Conservation (phyloP, 805 yeast species). For the Candida tibetensis region DNA sequence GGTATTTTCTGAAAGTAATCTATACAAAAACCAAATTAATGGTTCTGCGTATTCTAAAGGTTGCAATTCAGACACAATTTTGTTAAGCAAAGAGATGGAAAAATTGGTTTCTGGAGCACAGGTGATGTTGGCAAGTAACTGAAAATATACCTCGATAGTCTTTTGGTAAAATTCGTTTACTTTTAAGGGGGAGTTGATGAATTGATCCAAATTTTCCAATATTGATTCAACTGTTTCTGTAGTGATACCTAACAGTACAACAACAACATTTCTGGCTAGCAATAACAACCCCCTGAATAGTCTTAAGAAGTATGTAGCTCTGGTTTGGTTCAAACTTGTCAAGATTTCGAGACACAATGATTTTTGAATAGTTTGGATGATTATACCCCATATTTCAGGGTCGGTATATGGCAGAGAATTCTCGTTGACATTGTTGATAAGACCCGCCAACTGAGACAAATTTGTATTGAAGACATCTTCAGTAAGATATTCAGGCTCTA, state of each 20-base stretch:
- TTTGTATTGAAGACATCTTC: not conserved
- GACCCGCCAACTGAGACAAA: not conserved
- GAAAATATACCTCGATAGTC: conserved; percentile 18
- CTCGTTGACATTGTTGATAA: not conserved
- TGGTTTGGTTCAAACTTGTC: not conserved
- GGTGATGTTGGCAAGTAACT: conserved; percentile 22
- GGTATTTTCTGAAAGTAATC: not conserved
- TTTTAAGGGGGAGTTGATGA: conserved; percentile 4
- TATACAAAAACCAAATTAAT: not conserved
- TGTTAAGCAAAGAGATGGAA: not conserved
- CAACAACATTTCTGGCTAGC: conserved; percentile 48
- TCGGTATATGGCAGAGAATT: not conserved
- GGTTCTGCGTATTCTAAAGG: not conserved
- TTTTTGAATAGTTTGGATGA: not conserved
- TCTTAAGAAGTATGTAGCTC: conserved; percentile 20
- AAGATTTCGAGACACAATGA: not conserved
- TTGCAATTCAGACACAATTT: not conserved
- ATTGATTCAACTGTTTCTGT: conserved; percentile 2
- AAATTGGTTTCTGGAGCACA: not conserved
- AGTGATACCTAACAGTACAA: conserved; percentile 1
- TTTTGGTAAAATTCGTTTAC: conserved; percentile 13
- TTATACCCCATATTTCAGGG: conserved; percentile 1
- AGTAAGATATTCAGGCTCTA: not conserved
- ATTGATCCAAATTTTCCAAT: conserved; percentile 8
- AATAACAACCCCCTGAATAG: conserved; percentile 46